Evolutionary conservation across 768 basidiomycete genomes (phyloP).

Genomic region (Boletus vinaceobasis): DNA sequence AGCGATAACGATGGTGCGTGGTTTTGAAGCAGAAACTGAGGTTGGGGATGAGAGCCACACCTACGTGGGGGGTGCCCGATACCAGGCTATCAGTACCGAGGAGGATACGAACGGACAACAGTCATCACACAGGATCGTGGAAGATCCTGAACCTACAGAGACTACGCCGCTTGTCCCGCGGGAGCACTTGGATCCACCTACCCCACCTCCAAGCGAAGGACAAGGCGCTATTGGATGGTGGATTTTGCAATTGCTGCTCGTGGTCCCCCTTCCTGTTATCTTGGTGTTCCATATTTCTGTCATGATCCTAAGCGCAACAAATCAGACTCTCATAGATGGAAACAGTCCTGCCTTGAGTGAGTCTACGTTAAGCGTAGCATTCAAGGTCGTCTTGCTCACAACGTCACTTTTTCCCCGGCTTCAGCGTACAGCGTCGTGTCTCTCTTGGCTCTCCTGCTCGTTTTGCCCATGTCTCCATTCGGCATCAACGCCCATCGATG

Average conservation of each 20-base stretch:
- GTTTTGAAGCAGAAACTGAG: conserved; percentile 7
- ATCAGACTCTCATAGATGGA: conserved; percentile 65
- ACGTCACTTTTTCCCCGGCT: not conserved
- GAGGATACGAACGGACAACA: conserved; percentile 16
- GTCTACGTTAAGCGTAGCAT: conserved; percentile 15
- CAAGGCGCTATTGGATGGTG: conserved; percentile 43
- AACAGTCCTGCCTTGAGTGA: conserved; percentile 47
- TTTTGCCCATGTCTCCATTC: conserved; percentile 65
- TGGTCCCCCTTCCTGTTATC: conserved; percentile 52
- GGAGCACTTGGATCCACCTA: conserved; percentile 16
- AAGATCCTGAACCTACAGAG: conserved; percentile 48
- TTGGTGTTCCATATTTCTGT: conserved; percentile 50
- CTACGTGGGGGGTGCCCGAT: conserved; percentile 20
- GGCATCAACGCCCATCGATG: conserved; percentile 46
- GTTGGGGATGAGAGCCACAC: conserved; percentile 1
- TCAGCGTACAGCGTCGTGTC: conserved; percentile 51
- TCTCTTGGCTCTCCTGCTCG: conserved; percentile 45
- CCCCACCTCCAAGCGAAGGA: conserved; percentile 4
- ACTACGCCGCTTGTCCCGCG: conserved; percentile 52
- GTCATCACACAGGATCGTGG: conserved; percentile 22
- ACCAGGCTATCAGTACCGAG: conserved; percentile 24
- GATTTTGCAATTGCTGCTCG: conserved; percentile 55
- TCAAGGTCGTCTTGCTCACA: not conserved
- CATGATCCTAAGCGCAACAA: conserved; percentile 43
- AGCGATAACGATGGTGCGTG: conserved; percentile 23